Evolutionary conservation across 2,329 filamentous ascomycete species (phyloP), one percentile per base, ranked within the genome.

Genomic region (Alternaria hordeiaustralica): DNA sequence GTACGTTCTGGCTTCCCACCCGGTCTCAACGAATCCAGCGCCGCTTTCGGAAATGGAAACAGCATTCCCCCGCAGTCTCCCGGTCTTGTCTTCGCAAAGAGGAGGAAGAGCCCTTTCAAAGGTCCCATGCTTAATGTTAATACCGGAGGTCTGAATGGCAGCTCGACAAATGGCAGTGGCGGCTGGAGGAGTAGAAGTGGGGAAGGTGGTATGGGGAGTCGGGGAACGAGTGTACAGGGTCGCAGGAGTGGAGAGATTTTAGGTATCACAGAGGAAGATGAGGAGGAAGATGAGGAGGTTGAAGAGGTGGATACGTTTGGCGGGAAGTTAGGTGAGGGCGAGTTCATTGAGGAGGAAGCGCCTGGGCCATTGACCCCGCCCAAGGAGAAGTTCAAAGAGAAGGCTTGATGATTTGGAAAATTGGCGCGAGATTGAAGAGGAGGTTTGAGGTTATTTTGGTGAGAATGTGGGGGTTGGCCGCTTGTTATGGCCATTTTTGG

Each of bases 91-190:
- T 96, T 96, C 74, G 92, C 93, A 2, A 93, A 93, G 76, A 83
- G 92, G 61, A 96, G 95, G 81, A 87, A 91, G 61, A 93, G 89
- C 60, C 79, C 94, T 3, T 96, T 96, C 83, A 95, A 95, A 77
- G 93, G 93, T 0, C 93, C 93, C 0, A 89, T 89, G 79, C 87
- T 67, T 83, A 75, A 70, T 26, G 62, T 89, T 50, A 84, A 83
- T 57, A 81, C 74, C n/a, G 79, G 65, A 5, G 28, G 13, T 41
- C 5, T 46, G 10, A 36, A 25, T 20, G 41, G 41, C 5, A 26
- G 50, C 12, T 20, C 36, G 26, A 21, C 25, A 2, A 41, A 18
- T 11, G 44, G 45, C 23, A 28, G 55, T 30, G 36, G 55, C 13
- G 60, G 43, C 8, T 58, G 63, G 55, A 53, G 59, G 36, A 44